Evolutionary conservation across 306 rosid genomes (phyloP).

Genomic region (Alnus glutinosa): DNA sequence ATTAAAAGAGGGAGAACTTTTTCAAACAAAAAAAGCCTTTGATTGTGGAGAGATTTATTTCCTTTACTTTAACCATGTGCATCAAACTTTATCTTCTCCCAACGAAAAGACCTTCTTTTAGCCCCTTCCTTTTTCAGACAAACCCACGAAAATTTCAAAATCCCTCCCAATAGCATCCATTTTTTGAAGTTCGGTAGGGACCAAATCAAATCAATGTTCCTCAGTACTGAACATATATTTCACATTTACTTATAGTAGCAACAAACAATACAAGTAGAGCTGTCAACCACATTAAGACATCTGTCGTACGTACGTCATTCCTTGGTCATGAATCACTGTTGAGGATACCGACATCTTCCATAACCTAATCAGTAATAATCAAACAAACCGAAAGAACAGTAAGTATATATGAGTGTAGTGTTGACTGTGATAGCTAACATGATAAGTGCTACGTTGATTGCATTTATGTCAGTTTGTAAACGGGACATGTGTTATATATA

Average conservation of each 20-base stretch:
- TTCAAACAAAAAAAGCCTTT: conserved; percentile 29
- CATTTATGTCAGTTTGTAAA: too few species aligned
- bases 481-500: too few species aligned
- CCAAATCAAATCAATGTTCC: not conserved
- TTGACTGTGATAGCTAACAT: too few species aligned
- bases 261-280: conserved; percentile 12
- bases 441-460: too few species aligned
- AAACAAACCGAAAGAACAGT: conserved; percentile 2
- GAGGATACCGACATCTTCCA: conserved; percentile 52
- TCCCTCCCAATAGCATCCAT: not conserved
- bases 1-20: not conserved
- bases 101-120: conserved; percentile 2
- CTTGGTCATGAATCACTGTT: conserved; percentile 28
- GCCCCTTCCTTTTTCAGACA: conserved; percentile 3
- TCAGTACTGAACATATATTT: not conserved
- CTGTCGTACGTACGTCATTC: not conserved
- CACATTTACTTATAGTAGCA: not conserved
- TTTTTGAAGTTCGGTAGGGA: conserved; percentile 11
- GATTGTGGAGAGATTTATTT: conserved; percentile 11
- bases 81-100: not conserved
- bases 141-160: conserved; percentile 19
- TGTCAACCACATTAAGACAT: conserved; percentile 26
- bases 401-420: not conserved
- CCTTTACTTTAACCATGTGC: conserved; percentile 14
- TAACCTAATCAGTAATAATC: conserved; percentile 31